phyloP scores from a whole-genome alignment of 495 filamentous ascomycete species.

The Neurospora discreta region DNA sequence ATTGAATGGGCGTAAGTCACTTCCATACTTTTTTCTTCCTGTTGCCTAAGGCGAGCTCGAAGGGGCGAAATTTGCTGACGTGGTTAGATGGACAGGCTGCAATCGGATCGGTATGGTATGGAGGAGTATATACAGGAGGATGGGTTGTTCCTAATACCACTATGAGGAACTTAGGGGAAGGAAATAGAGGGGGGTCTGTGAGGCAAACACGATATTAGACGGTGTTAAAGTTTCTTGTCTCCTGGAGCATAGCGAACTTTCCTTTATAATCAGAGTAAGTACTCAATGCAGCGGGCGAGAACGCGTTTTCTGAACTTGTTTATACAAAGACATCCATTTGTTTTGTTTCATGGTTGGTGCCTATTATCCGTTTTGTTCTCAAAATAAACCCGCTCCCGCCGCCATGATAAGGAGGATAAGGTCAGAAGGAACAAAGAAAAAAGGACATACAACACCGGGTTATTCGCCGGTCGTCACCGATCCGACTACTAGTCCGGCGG shows the following conservation, averaged over 20 bases:
- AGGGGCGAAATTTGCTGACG: neutral
- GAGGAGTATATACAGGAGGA: neutral
- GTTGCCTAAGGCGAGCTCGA: neutral
- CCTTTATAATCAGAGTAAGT: neutral
- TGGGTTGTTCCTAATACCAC: neutral
- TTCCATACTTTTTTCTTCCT: neutral
- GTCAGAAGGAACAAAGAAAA: no score
- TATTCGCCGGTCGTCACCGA: neutral
- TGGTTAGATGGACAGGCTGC: neutral
- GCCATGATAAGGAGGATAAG: no score
- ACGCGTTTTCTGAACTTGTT: no score
- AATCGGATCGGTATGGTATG: neutral
- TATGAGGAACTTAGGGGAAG: neutral
- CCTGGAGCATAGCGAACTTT: neutral
- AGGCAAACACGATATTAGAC: neutral
- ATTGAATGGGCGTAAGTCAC: neutral
- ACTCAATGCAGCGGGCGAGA: no score
- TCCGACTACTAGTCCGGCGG: neutral
- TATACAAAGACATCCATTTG: no score
- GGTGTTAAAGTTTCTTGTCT: neutral
- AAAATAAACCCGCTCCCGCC: no score
- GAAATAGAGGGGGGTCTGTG: neutral
- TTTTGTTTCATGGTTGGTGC: no score
- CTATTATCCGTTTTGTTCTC: no score
- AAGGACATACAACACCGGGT: neutral